These are phyloP conservation scores for Lepraria neglecta DNA, from an alignment of 495 filamentous ascomycete species.

Conservation along the genomic window DNA sequence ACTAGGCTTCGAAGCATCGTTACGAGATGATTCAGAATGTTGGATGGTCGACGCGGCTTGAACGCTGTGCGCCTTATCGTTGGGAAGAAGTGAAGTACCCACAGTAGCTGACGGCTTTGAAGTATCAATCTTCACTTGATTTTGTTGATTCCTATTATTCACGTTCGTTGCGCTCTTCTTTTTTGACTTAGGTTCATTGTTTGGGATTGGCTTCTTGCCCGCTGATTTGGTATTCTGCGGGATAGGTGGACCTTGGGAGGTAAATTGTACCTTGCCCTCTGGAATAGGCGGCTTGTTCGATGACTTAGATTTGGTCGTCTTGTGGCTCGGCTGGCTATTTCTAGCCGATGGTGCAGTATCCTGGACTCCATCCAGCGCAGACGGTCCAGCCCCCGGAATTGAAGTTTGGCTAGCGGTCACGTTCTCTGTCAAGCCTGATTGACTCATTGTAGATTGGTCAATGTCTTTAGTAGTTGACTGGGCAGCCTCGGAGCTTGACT, in stretches of 20 bases:
- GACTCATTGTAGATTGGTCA: not conserved
- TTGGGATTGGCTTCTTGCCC: not conserved
- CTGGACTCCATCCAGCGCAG: not conserved
- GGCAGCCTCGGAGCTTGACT: not conserved
- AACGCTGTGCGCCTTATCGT: too few relatives aligned
- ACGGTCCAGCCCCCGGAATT: not conserved
- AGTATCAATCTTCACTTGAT: too few relatives aligned
- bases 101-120: too few relatives aligned
- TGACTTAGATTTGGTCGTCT: constrained; percentile 8
- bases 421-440: not conserved
- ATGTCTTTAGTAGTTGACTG: not conserved
- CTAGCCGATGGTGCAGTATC: not conserved
- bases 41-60: too few relatives aligned
- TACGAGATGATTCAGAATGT: too few relatives aligned
- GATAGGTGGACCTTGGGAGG: not conserved
- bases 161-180: too few relatives aligned
- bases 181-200: too few relatives aligned
- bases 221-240: not conserved
- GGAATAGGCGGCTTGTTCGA: constrained; percentile 3
- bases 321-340: not conserved
- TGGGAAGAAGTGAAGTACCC: too few relatives aligned
- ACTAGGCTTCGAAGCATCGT: too few relatives aligned
- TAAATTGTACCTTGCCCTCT: not conserved
- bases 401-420: not conserved
- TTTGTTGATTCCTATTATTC: too few relatives aligned